Base-by-base conservation (phyloP, 1,139 yeast genomes). In the Protomyces inundatus region DNA sequence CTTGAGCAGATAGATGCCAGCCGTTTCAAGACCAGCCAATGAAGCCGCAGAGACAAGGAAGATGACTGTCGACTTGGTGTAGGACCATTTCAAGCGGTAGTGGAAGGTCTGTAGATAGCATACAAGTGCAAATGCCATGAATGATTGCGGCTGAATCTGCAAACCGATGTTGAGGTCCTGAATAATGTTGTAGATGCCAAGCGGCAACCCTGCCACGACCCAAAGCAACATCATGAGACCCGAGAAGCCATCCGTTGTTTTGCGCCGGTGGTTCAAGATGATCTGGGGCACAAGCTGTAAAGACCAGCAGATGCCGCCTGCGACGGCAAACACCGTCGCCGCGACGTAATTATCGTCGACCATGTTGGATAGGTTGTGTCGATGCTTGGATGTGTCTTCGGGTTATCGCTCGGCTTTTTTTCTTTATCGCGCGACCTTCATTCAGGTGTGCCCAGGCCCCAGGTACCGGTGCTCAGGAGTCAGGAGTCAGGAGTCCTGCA, bases 231-330 rank as follows among this genome's bases (percentile, higher is more conserved):
- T 80, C 96, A 90, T 90, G 51, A 81, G 30, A 1, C 93, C 90
- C 0, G 96, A 96, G 12, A 90, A 75, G 0, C 98, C 97, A 52
- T 85, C 87, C 67, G 96, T 87, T 71, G 88, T 83, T 71, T 90
- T 90, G n/a, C 80, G 80, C 64, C 79, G 78, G 76, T 81, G 89
- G 73, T 91, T 90, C 72, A 84, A 78, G 62, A 84, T 78, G 61
- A 90, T 85, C 73, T 90, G 98, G 1, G 98, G 97, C 1, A 89
- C 80, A 69, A 90, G 77, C 75, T 91, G 97, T 68, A 90, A 77
- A 74, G 97, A 90, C 97, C 97, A 91, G 67, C 88, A 80, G 4
- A 90, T 83, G 0, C 97, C 90, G 14, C 96, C 97, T 1, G 87
- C 80, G 6, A 96, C 89, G n/a, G 89, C 97, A 66, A 90, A 79